These are phyloP conservation scores for Euryodendron excelsum DNA, from an alignment of 148 eudicot genomes.

Conservation along the genomic window DNA sequence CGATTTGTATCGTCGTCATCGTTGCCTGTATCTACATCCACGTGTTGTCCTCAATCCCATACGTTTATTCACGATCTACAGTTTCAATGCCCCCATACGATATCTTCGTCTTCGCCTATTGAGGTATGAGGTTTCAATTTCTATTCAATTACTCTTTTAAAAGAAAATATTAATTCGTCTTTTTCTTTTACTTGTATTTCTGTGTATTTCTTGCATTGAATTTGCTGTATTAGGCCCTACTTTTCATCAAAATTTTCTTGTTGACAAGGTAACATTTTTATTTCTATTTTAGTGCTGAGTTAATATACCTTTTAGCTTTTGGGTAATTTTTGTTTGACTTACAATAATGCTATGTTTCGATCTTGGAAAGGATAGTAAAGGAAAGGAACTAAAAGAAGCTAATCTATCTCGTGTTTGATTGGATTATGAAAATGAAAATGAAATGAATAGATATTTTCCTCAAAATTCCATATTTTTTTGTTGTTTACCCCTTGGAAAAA, in stretches of 20 bases:
- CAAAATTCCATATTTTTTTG: too few relatives aligned
- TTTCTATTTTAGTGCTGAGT: not conserved
- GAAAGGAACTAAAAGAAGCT: too few relatives aligned
- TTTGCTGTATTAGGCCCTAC: not conserved
- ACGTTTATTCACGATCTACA: conserved; percentile 16
- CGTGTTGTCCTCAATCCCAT: not conserved
- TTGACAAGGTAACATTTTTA: not conserved
- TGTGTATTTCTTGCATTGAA: not conserved
- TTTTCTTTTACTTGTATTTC: not conserved
- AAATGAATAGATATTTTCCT: too few relatives aligned
- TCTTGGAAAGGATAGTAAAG: too few relatives aligned
- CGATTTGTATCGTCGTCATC: not conserved
- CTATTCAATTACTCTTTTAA: not conserved
- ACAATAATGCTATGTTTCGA: too few relatives aligned
- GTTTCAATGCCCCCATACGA: conserved; percentile 16
- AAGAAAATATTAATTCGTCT: too few relatives aligned
- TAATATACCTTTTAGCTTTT: not conserved
- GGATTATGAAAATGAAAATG: too few relatives aligned
- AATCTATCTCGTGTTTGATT: too few relatives aligned
- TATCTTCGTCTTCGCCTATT: conserved; percentile 3
- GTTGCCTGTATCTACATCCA: not conserved
- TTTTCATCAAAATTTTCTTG: not conserved
- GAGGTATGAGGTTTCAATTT: conserved; percentile 14
- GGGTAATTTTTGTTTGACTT: too few relatives aligned
- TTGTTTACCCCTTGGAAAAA: too few relatives aligned